Evolutionary conservation across 2,329 filamentous ascomycete genomes (phyloP).

Genomic region (Hymenoscyphus repandus): DNA sequence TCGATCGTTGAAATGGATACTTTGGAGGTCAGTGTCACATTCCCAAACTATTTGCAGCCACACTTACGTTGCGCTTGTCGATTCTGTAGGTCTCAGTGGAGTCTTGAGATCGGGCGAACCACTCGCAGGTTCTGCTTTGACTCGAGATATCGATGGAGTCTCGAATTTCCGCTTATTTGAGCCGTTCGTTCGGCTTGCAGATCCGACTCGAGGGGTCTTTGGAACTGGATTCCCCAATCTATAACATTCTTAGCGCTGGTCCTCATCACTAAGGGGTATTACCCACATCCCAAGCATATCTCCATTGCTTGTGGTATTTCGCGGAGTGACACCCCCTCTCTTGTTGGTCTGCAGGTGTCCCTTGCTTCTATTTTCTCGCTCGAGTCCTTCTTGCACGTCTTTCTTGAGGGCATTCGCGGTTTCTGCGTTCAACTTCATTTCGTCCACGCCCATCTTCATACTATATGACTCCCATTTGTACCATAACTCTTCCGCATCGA

Average conservation of each 20-base stretch:
- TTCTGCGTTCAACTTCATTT: conserved; percentile 64
- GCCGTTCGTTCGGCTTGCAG: conserved; percentile 19
- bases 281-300: conserved; percentile 81
- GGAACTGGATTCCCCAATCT: conserved; percentile 66
- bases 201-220: conserved; percentile 44
- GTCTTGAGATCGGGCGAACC: conserved; percentile 43
- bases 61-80: conserved; percentile 22
- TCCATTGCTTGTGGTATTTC: conserved; percentile 46
- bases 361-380: conserved; percentile 68
- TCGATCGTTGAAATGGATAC: conserved; percentile 68
- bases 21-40: conserved; percentile 30
- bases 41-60: background rate
- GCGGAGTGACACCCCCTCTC: conserved; percentile 56
- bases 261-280: background rate
- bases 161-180: conserved; percentile 34
- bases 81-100: conserved; percentile 28
- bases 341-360: conserved; percentile 60
- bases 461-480: conserved; percentile 99
- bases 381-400: conserved; percentile 76
- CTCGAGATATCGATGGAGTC: conserved; percentile 43
- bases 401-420: conserved; percentile 77
- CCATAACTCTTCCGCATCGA: conserved; percentile 81
- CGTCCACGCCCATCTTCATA: conserved; percentile 85
- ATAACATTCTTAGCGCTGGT: conserved; percentile 21
- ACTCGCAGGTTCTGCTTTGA: conserved; percentile 39